These are phyloP conservation scores for Phaeoacremonium minimum DNA, from an alignment of 2,329 filamentous ascomycete species.

Conservation along the genomic window DNA sequence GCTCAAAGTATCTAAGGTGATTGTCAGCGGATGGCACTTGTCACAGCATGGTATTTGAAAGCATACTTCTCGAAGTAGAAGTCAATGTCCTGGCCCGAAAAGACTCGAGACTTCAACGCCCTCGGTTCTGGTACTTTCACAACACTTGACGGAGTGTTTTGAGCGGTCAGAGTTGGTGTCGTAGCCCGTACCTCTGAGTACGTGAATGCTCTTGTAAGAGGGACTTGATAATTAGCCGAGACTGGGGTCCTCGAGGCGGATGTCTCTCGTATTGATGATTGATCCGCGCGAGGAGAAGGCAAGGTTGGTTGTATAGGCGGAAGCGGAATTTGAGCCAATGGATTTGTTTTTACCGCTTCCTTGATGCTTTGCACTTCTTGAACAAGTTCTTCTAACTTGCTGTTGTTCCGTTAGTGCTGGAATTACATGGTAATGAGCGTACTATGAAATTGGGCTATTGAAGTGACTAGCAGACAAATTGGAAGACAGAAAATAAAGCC, in stretches of 20 bases:
- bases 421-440: no score
- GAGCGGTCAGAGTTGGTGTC: slow-evolving; percentile 19
- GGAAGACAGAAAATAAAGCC: background rate
- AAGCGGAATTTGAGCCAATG: slow-evolving; percentile 16
- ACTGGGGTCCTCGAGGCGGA: slow-evolving; percentile 6
- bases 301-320: slow-evolving; percentile 7
- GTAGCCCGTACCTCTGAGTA: slow-evolving; percentile 6
- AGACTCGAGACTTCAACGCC: slow-evolving; percentile 39
- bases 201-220: no score
- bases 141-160: slow-evolving; percentile 20
- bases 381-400: slow-evolving; percentile 51
- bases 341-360: no score
- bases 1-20: slow-evolving; percentile 46
- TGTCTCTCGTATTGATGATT: slow-evolving; percentile 3
- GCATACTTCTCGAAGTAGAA: slow-evolving; percentile 53
- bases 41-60: background rate
- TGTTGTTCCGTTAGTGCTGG: slow-evolving; percentile 19
- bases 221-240: no score
- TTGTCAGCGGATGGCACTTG: background rate
- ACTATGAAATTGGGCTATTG: background rate
- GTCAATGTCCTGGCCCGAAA: slow-evolving; percentile 49
- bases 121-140: slow-evolving; percentile 30
- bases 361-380: slow-evolving; percentile 52
- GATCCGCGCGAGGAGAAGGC: slow-evolving; percentile 1
- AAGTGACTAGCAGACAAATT: background rate